Base-by-base conservation (phyloP, 2,329 filamentous ascomycete genomes). In the Paraphaeosphaeria minitans region DNA sequence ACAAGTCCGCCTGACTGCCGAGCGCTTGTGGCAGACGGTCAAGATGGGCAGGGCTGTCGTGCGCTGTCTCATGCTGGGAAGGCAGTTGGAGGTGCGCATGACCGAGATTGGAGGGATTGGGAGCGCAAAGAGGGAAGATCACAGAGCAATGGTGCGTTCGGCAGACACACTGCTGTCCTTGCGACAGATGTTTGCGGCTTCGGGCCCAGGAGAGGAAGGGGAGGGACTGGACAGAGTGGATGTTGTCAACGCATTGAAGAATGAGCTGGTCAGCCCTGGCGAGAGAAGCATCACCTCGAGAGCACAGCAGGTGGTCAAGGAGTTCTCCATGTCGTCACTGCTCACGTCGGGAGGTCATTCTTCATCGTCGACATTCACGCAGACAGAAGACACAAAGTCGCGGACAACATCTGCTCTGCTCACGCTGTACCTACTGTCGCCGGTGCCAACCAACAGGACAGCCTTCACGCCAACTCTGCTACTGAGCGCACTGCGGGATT, bases 81-180 rank as follows among this genome's bases (percentile, higher is more conserved):
- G 93, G 46, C 92, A 96, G 78, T 84, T 99, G 12, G 92, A 98
- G 74, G 85, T 90, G n/a, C 91, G 96, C 74, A 85, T 96, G 71
- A 81, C 85, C 0, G 93, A 96, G 75, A 80, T 91, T 5, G 83
- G 81, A 2, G 79, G 81, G 2, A 75, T 79, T 27, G 69, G 81
- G 54, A 74, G 80, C 60, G 59, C 71, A 29, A 83, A 80, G 57
- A 87, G 85, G 62, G 89, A 92, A 66, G 91, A 95, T 64, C 89
- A 93, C 67, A 83, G 87, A 45, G 89, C 91, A 0, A 84, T 97
- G 69, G 86, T 96, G n/a, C 84, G 92, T 45, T 95, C 92, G 52
- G 87, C 91, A 0, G 87, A 93, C 72, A 93, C 91, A 0, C 81
- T 98, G 9, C 74, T 97, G 7, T 89, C 87, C 13, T 78, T 97